phyloP scores from a whole-genome alignment of 192 early-diverging fungal species.

The Rhizophagus clarus region DNA sequence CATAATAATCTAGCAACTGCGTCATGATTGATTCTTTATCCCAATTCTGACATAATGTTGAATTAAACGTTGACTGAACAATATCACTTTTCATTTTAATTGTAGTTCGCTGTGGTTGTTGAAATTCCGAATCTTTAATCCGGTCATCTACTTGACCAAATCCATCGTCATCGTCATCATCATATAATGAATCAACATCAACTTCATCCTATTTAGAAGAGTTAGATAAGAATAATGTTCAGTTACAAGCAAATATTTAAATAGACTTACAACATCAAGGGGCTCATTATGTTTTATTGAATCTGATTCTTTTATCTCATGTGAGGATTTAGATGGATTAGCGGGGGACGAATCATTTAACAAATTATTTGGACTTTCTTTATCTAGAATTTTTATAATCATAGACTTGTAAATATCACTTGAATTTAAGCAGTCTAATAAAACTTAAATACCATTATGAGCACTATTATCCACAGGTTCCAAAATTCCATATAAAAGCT shows the following conservation, averaged over 20 bases:
- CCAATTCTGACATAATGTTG: constrained; percentile 41
- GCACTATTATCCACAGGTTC: too few species aligned
- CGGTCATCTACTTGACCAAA: too few species aligned
- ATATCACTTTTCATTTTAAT: constrained; percentile 36
- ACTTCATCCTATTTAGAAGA: too few species aligned
- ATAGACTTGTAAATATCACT: neutral
- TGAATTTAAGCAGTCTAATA: neutral
- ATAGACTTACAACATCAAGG: too few species aligned
- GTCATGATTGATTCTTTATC: constrained; percentile 50
- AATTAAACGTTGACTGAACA: constrained; percentile 42
- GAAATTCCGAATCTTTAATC: too few species aligned
- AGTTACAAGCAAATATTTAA: too few species aligned
- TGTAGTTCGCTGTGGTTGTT: neutral
- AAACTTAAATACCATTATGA: too few species aligned
- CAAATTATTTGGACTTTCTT: neutral
- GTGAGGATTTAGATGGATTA: neutral
- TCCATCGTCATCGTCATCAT: too few species aligned
- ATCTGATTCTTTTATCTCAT: neutral
- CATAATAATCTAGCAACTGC: constrained; percentile 70
- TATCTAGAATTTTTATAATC: neutral
- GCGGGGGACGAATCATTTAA: neutral
- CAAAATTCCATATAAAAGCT: constrained; percentile 55
- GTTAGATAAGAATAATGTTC: too few species aligned
- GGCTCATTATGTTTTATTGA: neutral
- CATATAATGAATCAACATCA: too few species aligned